A percentile compares a stretch with the other conserved stretches of the same genome.
Evolutionary conservation across 2,329 filamentous ascomycete genomes (phyloP).

Genomic region (Lachnellula hyalina): DNA sequence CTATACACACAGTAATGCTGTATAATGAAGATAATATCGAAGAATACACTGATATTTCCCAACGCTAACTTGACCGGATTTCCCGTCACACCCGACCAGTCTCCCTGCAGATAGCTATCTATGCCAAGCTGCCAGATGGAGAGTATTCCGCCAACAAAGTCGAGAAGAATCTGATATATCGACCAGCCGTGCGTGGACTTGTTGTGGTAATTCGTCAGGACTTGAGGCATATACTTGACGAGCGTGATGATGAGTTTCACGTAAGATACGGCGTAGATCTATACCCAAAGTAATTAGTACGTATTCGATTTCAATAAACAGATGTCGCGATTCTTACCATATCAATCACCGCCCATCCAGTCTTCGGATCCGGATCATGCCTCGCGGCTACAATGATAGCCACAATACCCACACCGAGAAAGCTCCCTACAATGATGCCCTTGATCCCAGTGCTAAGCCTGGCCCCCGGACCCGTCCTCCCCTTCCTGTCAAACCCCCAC

Average conservation of each 20-base stretch:
- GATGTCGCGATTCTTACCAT: constrained; percentile 34
- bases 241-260: constrained; percentile 85
- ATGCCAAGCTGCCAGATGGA: constrained; percentile 77
- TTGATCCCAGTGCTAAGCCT: constrained; percentile 57
- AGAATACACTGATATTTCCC: constrained; percentile 78
- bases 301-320: background rate
- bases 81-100: constrained; percentile 87
- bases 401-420: constrained; percentile 49
- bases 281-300: background rate
- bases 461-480: constrained; percentile 43
- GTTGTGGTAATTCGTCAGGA: constrained; percentile 75
- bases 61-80: constrained; percentile 89
- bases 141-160: constrained; percentile 74
- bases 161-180: constrained; percentile 77
- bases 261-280: constrained; percentile 66
- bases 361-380: constrained; percentile 35
- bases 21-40: constrained; percentile 78
- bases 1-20: constrained; percentile 84
- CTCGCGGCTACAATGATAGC: constrained; percentile 39
- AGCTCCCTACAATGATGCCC: constrained; percentile 64
- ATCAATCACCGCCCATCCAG: constrained; percentile 58
- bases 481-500: constrained; percentile 69
- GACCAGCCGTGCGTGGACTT: constrained; percentile 84
- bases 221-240: constrained; percentile 89
- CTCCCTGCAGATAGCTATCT: constrained; percentile 75